Percentiles rank a stretch among this genome's conserved stretches.
Evolutionary conservation across 78 protist genomes (phyloP).

Genomic region (Dictyostelium capitatum): DNA sequence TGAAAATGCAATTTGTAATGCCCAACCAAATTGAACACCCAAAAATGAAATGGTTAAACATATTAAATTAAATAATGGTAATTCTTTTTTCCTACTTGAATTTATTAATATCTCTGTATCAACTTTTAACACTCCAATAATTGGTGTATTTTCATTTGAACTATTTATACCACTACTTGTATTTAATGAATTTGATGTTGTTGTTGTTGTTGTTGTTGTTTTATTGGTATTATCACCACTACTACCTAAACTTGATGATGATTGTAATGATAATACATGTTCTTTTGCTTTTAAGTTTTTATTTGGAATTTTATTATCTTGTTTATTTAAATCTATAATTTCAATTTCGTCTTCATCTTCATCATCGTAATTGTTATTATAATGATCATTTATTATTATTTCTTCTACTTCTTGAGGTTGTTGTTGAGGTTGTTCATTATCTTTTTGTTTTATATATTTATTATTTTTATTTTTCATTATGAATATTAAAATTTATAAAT

Average conservation of each 20-base stretch:
- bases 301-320: background rate
- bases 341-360: background rate
- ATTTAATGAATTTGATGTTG: background rate
- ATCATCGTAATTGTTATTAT: background rate
- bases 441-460: background rate
- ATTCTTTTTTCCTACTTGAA: background rate
- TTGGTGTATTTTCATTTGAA: slow-evolving; percentile 10
- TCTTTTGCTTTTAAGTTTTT: background rate
- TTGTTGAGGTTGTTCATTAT: too few species aligned
- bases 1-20: slow-evolving; percentile 83
- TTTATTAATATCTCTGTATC: slow-evolving; percentile 10
- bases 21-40: slow-evolving; percentile 85
- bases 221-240: background rate
- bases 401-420: background rate
- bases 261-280: background rate
- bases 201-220: background rate
- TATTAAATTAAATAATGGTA: slow-evolving; percentile 42
- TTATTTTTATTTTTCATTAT: background rate
- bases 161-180: background rate
- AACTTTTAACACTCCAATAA: background rate
- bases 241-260: background rate
- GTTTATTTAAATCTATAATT: background rate
- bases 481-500: too few species aligned
- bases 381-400: background rate
- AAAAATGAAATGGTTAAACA: slow-evolving; percentile 52